These are phyloP conservation scores for Colletotrichum neosansevieriae DNA, from an alignment of 2,329 filamentous ascomycete genomes.

Conservation along the genomic window DNA sequence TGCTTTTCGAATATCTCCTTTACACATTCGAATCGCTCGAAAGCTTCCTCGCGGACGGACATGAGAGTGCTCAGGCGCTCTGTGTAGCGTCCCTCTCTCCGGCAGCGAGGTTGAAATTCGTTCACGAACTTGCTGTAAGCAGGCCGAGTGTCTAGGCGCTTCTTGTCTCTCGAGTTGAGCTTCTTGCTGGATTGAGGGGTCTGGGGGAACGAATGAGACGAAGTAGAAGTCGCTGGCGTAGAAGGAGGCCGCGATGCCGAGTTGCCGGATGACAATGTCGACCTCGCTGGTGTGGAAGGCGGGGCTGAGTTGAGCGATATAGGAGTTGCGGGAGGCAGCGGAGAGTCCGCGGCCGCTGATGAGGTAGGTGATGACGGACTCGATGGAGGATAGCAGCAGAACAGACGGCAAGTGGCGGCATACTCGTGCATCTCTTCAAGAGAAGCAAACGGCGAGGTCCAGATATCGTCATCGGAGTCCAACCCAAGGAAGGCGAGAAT, in stretches of 20 bases:
- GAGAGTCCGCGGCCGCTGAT: not conserved
- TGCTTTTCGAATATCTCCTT: constrained; percentile 57
- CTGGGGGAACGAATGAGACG: not conserved
- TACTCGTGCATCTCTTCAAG: constrained; percentile 73
- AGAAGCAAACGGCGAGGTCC: constrained; percentile 66
- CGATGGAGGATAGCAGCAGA: constrained; percentile 58
- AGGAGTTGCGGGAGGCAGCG: not conserved
- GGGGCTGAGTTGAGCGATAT: not conserved
- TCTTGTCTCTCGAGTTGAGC: constrained; percentile 67
- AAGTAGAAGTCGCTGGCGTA: not conserved
- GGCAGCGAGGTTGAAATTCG: constrained; percentile 70
- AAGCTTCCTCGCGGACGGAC: constrained; percentile 63
- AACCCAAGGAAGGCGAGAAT: constrained; percentile 75
- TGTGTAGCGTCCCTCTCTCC: constrained; percentile 52
- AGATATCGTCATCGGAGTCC: constrained; percentile 56
- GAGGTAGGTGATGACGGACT: not conserved
- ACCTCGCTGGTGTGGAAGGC: not conserved
- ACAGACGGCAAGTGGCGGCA: constrained; percentile 68
- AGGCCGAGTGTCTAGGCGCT: constrained; percentile 65
- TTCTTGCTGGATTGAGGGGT: constrained; percentile 48
- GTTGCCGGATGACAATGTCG: not conserved
- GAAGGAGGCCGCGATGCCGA: not conserved
- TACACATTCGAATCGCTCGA: constrained; percentile 61
- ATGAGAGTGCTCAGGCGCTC: constrained; percentile 52
- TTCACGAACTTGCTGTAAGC: constrained; percentile 72